phyloP scores from a whole-genome alignment of 2,329 filamentous ascomycete species.

The Ceratocystiopsis sp. region DNA sequence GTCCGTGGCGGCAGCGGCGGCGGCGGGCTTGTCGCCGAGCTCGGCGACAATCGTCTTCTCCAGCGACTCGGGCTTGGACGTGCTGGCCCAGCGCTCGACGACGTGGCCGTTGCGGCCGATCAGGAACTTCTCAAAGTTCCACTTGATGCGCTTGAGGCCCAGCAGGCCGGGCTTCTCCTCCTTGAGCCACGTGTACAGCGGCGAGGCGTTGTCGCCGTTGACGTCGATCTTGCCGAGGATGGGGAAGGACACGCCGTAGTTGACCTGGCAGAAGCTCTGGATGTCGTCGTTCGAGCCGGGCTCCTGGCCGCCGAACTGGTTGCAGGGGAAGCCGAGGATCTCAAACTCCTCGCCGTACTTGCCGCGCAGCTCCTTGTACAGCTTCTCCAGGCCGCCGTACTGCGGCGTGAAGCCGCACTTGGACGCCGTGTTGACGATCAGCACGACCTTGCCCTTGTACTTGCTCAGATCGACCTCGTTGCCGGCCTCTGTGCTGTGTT shows the following conservation, averaged over 20 bases:
- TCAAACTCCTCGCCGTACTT: conserved; percentile 62
- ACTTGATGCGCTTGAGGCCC: conserved; percentile 86
- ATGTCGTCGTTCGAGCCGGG: conserved; percentile 70
- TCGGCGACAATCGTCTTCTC: conserved; percentile 62
- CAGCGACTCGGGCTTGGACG: conserved; percentile 67
- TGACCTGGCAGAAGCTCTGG: conserved; percentile 73
- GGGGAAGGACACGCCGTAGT: conserved; percentile 88
- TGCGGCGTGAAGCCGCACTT: conserved; percentile 99
- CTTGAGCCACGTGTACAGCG: conserved; percentile 65
- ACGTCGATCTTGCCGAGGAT: conserved; percentile 86
- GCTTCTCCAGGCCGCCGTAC: conserved; percentile 74
- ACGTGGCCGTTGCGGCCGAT: conserved; percentile 75
- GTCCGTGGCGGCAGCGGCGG: not conserved
- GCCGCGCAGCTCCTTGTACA: conserved; percentile 63
- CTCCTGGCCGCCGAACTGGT: conserved; percentile 89
- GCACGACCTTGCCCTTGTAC: conserved; percentile 81
- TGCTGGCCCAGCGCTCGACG: conserved; percentile 71
- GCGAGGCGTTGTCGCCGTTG: conserved; percentile 68
- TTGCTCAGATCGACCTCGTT: conserved; percentile 49
- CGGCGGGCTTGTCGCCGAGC: conserved; percentile 35
- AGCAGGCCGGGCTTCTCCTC: conserved; percentile 61
- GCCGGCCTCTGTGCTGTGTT: conserved; percentile 45
- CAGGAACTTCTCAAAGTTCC: conserved; percentile 99
- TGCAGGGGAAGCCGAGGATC: conserved; percentile 94
- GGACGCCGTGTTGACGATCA: conserved; percentile 93